These are phyloP conservation scores for Colletotrichum australisinense DNA, from an alignment of 2,329 filamentous ascomycete genomes.

Conservation along the genomic window DNA sequence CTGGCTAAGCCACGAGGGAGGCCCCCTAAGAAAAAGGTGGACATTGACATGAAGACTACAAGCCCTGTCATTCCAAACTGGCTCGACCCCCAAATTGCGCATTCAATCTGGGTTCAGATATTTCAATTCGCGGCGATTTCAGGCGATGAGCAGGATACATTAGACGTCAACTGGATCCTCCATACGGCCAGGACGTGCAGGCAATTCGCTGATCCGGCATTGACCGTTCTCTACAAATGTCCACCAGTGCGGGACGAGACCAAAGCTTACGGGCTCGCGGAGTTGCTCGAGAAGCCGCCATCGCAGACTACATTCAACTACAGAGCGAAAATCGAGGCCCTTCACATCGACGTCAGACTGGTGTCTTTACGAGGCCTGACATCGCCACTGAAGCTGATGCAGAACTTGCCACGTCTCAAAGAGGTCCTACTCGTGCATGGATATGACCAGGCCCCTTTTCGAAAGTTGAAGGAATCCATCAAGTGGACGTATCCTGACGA, in stretches of 20 bases:
- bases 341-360: constrained; percentile 79
- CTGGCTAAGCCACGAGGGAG: neutral
- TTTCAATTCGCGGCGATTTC: constrained; percentile 73
- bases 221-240: constrained; percentile 77
- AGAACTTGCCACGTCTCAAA: constrained; percentile 73
- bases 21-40: neutral
- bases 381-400: constrained; percentile 63
- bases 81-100: constrained; percentile 68
- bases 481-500: constrained; percentile 77
- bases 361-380: constrained; percentile 65
- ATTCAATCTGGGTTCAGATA: constrained; percentile 76
- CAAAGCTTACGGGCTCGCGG: constrained; percentile 57
- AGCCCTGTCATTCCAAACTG: constrained; percentile 61
- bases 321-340: constrained; percentile 74
- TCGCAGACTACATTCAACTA: constrained; percentile 70
- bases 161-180: constrained; percentile 72
- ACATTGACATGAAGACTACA: neutral
- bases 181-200: constrained; percentile 71
- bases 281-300: constrained; percentile 66
- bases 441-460: constrained; percentile 75
- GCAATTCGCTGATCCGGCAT: constrained; percentile 76
- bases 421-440: constrained; percentile 79
- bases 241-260: constrained; percentile 68
- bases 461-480: constrained; percentile 64
- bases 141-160: constrained; percentile 38